Percentiles rank a stretch among this genome's conserved stretches.
These are phyloP conservation scores for Uronychia setigera DNA, from an alignment of 73 alveolate genomes.

Conservation along the genomic window DNA sequence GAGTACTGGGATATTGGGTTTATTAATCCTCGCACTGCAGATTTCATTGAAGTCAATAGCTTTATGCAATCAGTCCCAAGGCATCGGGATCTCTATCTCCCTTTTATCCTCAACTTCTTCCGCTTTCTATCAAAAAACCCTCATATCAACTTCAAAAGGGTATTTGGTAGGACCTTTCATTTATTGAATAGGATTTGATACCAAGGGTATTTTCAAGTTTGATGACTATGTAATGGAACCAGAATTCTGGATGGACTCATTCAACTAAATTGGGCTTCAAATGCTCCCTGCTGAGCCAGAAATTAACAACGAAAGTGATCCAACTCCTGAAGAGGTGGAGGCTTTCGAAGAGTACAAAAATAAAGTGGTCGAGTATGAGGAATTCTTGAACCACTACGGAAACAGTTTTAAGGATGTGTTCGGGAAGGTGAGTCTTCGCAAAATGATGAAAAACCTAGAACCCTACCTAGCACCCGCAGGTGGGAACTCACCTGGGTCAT, in stretches of 20 bases:
- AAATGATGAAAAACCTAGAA: conserved; percentile 8
- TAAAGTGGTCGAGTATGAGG: background rate
- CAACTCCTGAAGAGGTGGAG: background rate
- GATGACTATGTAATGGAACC: background rate
- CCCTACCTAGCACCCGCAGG: conserved; percentile 1
- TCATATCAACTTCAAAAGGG: background rate
- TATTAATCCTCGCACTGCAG: conserved; percentile 4
- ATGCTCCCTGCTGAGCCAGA: background rate
- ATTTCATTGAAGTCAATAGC: conserved; percentile 4
- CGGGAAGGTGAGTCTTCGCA: background rate
- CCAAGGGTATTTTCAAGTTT: background rate
- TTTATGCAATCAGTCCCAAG: background rate
- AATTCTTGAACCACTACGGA: background rate
- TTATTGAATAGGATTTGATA: background rate
- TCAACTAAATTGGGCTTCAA: background rate
- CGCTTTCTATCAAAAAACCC: background rate
- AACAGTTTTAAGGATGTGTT: background rate
- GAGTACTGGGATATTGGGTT: conserved; percentile 15
- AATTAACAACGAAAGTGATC: background rate
- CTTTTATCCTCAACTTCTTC: background rate
- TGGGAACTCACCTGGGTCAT: background rate
- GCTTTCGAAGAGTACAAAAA: background rate
- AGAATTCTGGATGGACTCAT: background rate
- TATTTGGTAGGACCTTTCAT: background rate
- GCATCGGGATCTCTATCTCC: background rate